phyloP scores from a whole-genome alignment of 257 asterid species.

The Haberlea rhodopensis region DNA sequence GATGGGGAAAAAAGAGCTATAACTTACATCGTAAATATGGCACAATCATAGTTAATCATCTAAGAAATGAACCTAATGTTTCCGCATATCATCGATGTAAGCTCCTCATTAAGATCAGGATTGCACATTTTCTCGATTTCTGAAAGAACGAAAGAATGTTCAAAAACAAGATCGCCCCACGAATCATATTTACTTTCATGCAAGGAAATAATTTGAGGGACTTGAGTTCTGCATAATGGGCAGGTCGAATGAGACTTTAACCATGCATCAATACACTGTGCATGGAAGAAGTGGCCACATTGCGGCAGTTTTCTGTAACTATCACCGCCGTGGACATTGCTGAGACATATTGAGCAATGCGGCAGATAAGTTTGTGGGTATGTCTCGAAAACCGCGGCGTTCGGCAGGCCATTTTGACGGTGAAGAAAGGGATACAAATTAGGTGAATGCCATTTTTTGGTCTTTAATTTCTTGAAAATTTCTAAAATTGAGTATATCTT shows the following conservation, averaged over 20 bases:
- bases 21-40: no score
- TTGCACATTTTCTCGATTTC: conserved; percentile 22
- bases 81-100: conserved; percentile 30
- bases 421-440: neutral
- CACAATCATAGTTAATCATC: neutral
- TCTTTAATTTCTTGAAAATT: neutral
- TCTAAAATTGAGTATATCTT: neutral
- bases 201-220: conserved; percentile 28
- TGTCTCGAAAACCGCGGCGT: conserved; percentile 11
- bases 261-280: conserved; percentile 38
- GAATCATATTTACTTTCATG: conserved; percentile 8
- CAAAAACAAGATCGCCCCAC: conserved; percentile 10
- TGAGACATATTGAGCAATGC: conserved; percentile 37
- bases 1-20: no score
- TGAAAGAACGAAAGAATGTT: conserved; percentile 17
- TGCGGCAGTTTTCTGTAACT: conserved; percentile 31
- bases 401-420: conserved; percentile 9
- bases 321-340: conserved; percentile 34
- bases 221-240: conserved; percentile 41
- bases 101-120: conserved; percentile 33
- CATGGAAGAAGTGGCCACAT: conserved; percentile 42
- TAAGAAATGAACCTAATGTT: conserved; percentile 20
- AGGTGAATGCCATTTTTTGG: conserved; percentile 18
- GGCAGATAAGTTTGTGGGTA: neutral
- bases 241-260: conserved; percentile 32